A percentile compares a stretch with the other conserved stretches of the same genome.
phyloP scores from a whole-genome alignment of 805 yeast species.

The Candida boleticola region DNA sequence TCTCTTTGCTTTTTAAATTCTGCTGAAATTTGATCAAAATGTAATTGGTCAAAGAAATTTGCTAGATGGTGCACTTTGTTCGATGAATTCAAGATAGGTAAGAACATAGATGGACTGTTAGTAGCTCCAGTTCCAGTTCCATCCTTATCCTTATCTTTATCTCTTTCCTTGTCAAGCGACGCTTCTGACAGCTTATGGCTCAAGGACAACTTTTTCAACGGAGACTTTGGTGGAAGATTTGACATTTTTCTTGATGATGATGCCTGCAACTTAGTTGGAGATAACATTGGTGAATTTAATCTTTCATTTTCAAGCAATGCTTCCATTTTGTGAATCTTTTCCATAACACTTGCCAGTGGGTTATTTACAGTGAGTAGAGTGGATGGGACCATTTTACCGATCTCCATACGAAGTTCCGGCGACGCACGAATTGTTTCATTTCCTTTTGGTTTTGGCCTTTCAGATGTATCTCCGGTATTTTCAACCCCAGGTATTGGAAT shows the following conservation, averaged over 20 bases:
- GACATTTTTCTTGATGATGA: neutral
- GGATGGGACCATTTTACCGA: neutral
- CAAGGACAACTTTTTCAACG: neutral
- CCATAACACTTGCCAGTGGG: constrained; percentile 7
- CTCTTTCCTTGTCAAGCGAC: constrained; percentile 4
- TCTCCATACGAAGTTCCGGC: constrained; percentile 2
- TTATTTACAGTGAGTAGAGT: neutral
- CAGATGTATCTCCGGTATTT: too few relatives aligned
- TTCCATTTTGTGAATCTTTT: constrained; percentile 13
- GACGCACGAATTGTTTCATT: neutral
- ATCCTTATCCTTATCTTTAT: neutral
- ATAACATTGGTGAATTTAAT: constrained; percentile 12
- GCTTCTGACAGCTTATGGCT: constrained; percentile 5
- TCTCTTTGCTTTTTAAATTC: constrained; percentile 90
- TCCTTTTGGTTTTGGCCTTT: neutral
- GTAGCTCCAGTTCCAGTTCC: neutral
- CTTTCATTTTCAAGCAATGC: constrained; percentile 14
- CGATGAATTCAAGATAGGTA: constrained; percentile 1
- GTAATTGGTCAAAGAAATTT: constrained; percentile 67
- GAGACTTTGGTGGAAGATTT: neutral
- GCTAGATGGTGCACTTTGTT: constrained; percentile 61
- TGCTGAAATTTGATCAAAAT: constrained; percentile 73
- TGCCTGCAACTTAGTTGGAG: constrained; percentile 9
- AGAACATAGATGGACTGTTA: neutral
- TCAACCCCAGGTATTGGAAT: too few relatives aligned